These are phyloP conservation scores for Pochonia chlamydosporia DNA, from an alignment of 2,329 filamentous ascomycete species.

Conservation along the genomic window DNA sequence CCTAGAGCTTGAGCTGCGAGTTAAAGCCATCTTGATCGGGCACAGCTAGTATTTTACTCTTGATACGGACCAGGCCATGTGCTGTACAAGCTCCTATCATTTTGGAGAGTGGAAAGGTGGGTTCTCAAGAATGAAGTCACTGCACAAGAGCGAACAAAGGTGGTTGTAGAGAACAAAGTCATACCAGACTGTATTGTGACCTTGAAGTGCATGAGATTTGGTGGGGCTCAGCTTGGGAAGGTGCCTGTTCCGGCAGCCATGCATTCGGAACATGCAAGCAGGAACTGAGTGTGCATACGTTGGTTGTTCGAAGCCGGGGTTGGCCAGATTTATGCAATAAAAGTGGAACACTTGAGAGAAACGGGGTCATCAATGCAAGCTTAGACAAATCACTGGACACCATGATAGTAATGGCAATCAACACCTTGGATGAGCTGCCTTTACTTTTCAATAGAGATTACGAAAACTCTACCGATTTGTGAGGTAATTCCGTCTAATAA, in stretches of 20 bases:
- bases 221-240: background rate
- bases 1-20: conserved; percentile 13
- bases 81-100: background rate
- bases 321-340: background rate
- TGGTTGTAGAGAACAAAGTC: background rate
- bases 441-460: too few species aligned
- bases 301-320: too few species aligned
- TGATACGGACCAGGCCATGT: too few species aligned
- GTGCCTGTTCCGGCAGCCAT: background rate
- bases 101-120: background rate
- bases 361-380: background rate
- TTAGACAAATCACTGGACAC: too few species aligned
- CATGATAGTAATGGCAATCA: too few species aligned
- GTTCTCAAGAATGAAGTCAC: background rate
- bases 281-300: background rate
- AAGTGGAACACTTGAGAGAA: background rate
- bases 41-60: too few species aligned
- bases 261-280: background rate
- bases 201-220: background rate
- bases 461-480: too few species aligned
- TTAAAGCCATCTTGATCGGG: conserved; percentile 19
- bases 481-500: too few species aligned
- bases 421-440: too few species aligned
- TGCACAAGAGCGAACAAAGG: background rate
- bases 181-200: too few species aligned